These are phyloP conservation scores for Quercus parvula DNA, from an alignment of 306 rosid species.

Conservation along the genomic window DNA sequence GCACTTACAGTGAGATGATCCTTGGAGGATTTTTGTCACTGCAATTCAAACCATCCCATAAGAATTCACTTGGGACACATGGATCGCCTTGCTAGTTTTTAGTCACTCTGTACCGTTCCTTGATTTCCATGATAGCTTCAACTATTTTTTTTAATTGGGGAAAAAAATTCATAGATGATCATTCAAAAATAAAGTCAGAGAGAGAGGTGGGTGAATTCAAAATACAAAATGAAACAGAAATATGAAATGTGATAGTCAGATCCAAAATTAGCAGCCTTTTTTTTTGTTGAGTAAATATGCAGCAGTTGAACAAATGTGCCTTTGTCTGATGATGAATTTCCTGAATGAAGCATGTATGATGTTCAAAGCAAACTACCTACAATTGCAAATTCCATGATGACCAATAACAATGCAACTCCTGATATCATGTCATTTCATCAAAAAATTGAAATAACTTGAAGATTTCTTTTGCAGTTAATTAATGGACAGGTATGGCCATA, in stretches of 20 bases:
- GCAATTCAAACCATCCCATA: conserved; percentile 35
- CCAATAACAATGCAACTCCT: too few relatives aligned
- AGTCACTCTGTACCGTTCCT: conserved; percentile 14
- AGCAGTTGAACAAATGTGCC: too few relatives aligned
- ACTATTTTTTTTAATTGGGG: neutral
- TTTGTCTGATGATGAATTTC: too few relatives aligned
- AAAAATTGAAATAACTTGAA: too few relatives aligned
- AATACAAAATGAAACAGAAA: neutral
- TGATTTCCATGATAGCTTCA: conserved; percentile 23
- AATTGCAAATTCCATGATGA: too few relatives aligned
- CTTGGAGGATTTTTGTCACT: conserved; percentile 5
- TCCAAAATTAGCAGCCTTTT: too few relatives aligned
- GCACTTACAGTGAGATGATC: neutral
- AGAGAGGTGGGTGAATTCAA: neutral
- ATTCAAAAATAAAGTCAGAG: neutral
- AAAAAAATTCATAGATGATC: neutral
- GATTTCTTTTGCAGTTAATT: too few relatives aligned
- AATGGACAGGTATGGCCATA: too few relatives aligned
- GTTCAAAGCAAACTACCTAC: too few relatives aligned
- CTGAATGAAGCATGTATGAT: too few relatives aligned
- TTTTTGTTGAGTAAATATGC: too few relatives aligned
- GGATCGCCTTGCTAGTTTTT: conserved; percentile 49
- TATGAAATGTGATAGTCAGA: neutral
- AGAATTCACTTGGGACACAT: conserved; percentile 17
- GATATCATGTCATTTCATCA: too few relatives aligned